Evolutionary conservation across 495 filamentous ascomycete species (phyloP).

Genomic region (Viridothelium virens): DNA sequence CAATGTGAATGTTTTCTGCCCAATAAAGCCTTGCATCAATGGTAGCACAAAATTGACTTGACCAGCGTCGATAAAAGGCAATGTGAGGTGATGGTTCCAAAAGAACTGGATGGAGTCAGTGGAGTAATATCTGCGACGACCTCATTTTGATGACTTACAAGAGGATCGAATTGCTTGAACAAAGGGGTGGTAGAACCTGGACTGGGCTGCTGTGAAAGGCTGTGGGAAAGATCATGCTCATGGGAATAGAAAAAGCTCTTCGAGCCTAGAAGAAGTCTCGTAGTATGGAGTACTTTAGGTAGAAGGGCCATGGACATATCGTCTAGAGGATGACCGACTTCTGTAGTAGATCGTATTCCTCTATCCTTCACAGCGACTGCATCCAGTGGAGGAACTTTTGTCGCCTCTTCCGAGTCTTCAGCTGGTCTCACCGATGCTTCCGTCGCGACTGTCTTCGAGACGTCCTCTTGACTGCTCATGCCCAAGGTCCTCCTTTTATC

Average conservation of each 20-base stretch:
- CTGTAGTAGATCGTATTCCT: not conserved
- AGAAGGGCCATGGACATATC: slow-evolving; percentile 1
- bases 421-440: slow-evolving; percentile 14
- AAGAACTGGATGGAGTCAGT: slow-evolving; percentile 53
- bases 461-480: slow-evolving; percentile 41
- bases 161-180: slow-evolving; percentile 63
- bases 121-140: not conserved
- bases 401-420: slow-evolving; percentile 16
- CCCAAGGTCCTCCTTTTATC: slow-evolving; percentile 52
- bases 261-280: slow-evolving; percentile 67
- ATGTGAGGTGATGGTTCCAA: slow-evolving; percentile 75
- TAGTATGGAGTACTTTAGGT: slow-evolving; percentile 56
- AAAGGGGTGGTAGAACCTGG: slow-evolving; percentile 48
- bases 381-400: not conserved
- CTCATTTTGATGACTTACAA: slow-evolving; percentile 41
- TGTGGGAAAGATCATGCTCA: slow-evolving; percentile 78
- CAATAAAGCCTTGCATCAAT: slow-evolving; percentile 90
- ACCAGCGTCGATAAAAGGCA: slow-evolving; percentile 63
- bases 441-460: slow-evolving; percentile 13
- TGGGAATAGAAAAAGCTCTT: slow-evolving; percentile 89
- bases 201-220: slow-evolving; percentile 43
- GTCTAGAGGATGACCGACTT: not conserved
- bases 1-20: slow-evolving; percentile 71
- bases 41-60: slow-evolving; percentile 65
- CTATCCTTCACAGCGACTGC: not conserved